Evolutionary conservation across 345 rosid species (phyloP), one percentile per base, ranked within the genome.

Genomic region (Populus pruinosa): DNA sequence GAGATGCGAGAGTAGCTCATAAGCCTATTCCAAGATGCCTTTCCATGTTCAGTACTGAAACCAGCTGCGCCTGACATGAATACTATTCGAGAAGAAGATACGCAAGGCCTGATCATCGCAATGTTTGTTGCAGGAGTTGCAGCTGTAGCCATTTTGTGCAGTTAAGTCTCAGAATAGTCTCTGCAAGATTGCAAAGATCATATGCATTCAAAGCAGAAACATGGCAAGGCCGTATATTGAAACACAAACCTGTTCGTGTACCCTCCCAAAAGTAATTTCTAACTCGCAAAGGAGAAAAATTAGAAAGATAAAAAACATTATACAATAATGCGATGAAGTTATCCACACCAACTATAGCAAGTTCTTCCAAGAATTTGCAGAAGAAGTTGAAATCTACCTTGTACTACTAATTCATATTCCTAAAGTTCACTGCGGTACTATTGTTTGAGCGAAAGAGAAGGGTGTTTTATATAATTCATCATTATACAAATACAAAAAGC

Each of bases 1-100:
- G 88, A 84, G 78, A 87, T 73, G 78, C 76, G 78, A 71, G 86
- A 81, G 41, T 80, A 82, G 81, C 85, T 82, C 6, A 76, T 67
- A 70, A 90, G 88, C 82, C 76, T 81, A 47, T 66, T 74, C 78
- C 83, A 78, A 64, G 85, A 82, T 50, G 84, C 81, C 44, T 73
- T 87, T 65, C 79, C 81, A 38, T 44, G 13, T 53, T 78, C 75
- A 9, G 69, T 27, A 73, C 79, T 43, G 66, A 80, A 75, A 73
- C 47, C 71, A 49, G 78, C 81, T 43, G n/a, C 5, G 36, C 50
- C 66, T 71, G 85, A 25, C 44, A n/a, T 31, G 35, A 77, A 62
- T 21, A 14, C 56, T 73, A 73, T 82, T 41, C 33, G 77, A 69
- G 72, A 74, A 77, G 81, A 77, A 18, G 76, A 81, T 67, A 86